phyloP scores from a whole-genome alignment of 805 yeast genomes.

The Candida alai region DNA sequence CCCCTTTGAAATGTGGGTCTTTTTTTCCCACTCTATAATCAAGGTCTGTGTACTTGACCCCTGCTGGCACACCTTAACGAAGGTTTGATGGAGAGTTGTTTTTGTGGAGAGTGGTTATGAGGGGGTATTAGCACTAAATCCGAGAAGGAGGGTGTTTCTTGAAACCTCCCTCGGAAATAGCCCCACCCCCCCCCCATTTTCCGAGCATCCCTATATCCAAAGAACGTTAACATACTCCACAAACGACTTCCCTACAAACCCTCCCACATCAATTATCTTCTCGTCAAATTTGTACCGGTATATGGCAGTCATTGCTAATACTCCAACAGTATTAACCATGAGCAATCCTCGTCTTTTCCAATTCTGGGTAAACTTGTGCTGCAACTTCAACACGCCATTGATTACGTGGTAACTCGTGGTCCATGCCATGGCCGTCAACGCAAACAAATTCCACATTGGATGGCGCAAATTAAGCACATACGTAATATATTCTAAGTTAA shows the following conservation, averaged over 20 bases:
- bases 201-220: slow-evolving; percentile 7
- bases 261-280: slow-evolving; percentile 16
- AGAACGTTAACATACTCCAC: slow-evolving; percentile 21
- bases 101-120: too few species aligned
- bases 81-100: too few species aligned
- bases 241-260: slow-evolving; percentile 29
- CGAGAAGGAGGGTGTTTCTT: too few species aligned
- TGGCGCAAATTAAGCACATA: slow-evolving; percentile 21
- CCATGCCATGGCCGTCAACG: slow-evolving; percentile 23
- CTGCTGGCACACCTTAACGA: too few species aligned
- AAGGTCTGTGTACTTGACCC: too few species aligned
- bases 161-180: too few species aligned
- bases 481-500: slow-evolving; percentile 51
- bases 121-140: too few species aligned
- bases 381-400: slow-evolving; percentile 50
- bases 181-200: neutral
- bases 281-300: slow-evolving; percentile 14
- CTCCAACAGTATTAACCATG: slow-evolving; percentile 31
- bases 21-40: too few species aligned
- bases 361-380: slow-evolving; percentile 33
- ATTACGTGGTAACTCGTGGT: slow-evolving; percentile 49
- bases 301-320: slow-evolving; percentile 36
- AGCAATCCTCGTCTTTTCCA: slow-evolving; percentile 45
- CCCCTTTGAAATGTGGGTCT: too few species aligned
- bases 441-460: slow-evolving; percentile 6